phyloP scores from a whole-genome alignment of 495 filamentous ascomycete species.

The Aspergillus carlsbadensis region DNA sequence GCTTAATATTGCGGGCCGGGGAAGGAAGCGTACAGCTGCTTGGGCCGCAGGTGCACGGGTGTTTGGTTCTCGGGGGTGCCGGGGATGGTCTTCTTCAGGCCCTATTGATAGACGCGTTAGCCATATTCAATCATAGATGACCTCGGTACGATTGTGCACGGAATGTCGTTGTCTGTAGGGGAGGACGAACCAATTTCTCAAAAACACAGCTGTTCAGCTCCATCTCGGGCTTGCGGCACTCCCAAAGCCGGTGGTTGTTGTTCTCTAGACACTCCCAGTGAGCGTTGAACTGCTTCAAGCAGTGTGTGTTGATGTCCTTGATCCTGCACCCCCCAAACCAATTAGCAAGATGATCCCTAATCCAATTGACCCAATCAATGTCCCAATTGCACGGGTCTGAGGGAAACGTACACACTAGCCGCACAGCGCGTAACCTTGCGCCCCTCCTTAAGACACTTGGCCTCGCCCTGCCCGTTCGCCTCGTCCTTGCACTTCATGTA shows the following conservation, averaged over 20 bases:
- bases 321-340: conserved; percentile 55
- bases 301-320: conserved; percentile 94
- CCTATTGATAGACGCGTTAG: conserved; percentile 47
- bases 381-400: neutral
- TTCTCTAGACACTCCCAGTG: conserved; percentile 97
- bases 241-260: conserved; percentile 95
- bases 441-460: conserved; percentile 94
- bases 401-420: conserved; percentile 79
- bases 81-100: conserved; percentile 87
- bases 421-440: conserved; percentile 95
- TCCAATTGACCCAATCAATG: no score
- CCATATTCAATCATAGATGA: neutral
- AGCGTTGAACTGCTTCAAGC: conserved; percentile 81
- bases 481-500: conserved; percentile 99
- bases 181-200: conserved; percentile 77
- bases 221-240: conserved; percentile 78
- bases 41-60: conserved; percentile 79
- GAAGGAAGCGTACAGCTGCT: conserved; percentile 68
- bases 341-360: neutral
- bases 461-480: conserved; percentile 80
- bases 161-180: neutral
- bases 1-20: conserved; percentile 44
- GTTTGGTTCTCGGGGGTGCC: conserved; percentile 71
- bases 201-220: conserved; percentile 90
- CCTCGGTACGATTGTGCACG: neutral